Evolutionary conservation across 2,329 filamentous ascomycete genomes (phyloP), one percentile per base, ranked within the genome.

Genomic region (Monilinia polystroma): DNA sequence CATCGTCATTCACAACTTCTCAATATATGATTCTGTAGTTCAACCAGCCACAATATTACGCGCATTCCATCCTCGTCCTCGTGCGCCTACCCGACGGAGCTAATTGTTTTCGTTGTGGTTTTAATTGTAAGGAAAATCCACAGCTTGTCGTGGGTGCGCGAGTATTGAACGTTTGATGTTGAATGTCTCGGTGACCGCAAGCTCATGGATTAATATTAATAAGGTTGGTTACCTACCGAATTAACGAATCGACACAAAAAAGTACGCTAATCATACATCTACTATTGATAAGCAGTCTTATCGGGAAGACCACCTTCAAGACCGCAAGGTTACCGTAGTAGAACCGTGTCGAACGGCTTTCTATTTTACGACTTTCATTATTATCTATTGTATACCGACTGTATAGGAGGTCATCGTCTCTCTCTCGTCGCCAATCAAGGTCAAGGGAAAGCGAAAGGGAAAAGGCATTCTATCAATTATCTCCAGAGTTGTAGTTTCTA

Each of bases 1-100:
- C 74, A 75, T 75, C 73, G 74, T 69, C 49, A 62, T 66, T 70
- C 45, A 55, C 29, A 70, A 43, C 54, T 68, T 60, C 58, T 51
- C 29, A 51, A 60, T 51, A 45, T 18, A 26, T 60, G 29, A 38
- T 16, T 51, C 38, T 51, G 58, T 68, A 52, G 53, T 60, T 67
- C 66, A 62, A 57, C 70, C 68, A 70, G 60, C 69, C 66, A 51
- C 65, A 69, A 66, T 72, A 73, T 41, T 70, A 68, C 63, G 65
- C 65, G 55, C 45, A 59, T 69, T 63, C 71, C 73, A 74, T 74
- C 63, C 60, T 68, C 67, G 63, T 72, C 73, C 68, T 71, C 71
- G 70, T 69, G 68, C 69, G 69, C 68, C 66, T 58, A 58, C 38
- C 57, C 47, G 38, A 26, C 47, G 49, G 38, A 52, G 5, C 52